Percentiles rank a stretch among this genome's conserved stretches.
Evolutionary conservation across 2,329 filamentous ascomycete genomes (phyloP).

Genomic region (Aspergillus ustus): DNA sequence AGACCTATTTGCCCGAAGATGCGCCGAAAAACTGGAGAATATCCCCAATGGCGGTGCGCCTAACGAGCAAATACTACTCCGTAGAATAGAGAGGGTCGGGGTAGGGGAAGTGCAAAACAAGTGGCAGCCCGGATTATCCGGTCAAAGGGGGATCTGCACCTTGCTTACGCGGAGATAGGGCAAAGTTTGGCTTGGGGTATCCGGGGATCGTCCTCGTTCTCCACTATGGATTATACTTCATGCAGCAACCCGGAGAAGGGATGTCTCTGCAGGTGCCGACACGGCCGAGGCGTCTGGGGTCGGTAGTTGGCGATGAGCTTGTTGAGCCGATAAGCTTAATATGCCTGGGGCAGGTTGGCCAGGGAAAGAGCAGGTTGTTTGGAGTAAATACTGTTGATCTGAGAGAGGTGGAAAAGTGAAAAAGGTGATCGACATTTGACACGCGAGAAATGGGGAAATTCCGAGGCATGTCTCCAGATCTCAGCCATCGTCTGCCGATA

Average conservation of each 20-base stretch:
- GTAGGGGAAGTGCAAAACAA: background rate
- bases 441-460: background rate
- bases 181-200: background rate
- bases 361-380: background rate
- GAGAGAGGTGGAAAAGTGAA: background rate
- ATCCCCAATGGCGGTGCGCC: background rate
- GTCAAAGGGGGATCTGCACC: background rate
- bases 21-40: background rate
- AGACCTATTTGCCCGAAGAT: background rate
- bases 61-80: background rate
- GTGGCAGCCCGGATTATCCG: background rate
- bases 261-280: background rate
- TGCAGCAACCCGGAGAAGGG: background rate
- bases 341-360: background rate
- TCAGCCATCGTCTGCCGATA: constrained; percentile 6
- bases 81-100: background rate
- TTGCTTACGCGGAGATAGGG: background rate
- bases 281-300: background rate
- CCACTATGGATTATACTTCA: background rate
- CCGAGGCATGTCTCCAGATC: background rate
- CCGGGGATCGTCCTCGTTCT: constrained; percentile 2
- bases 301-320: constrained; percentile 1
- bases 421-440: background rate
- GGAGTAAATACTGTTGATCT: background rate
- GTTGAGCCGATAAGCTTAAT: background rate